Percentiles rank a stretch among this genome's conserved stretches.
Evolutionary conservation across 2,329 filamentous ascomycete genomes (phyloP).

Genomic region (Emergomyces pasteurianus): DNA sequence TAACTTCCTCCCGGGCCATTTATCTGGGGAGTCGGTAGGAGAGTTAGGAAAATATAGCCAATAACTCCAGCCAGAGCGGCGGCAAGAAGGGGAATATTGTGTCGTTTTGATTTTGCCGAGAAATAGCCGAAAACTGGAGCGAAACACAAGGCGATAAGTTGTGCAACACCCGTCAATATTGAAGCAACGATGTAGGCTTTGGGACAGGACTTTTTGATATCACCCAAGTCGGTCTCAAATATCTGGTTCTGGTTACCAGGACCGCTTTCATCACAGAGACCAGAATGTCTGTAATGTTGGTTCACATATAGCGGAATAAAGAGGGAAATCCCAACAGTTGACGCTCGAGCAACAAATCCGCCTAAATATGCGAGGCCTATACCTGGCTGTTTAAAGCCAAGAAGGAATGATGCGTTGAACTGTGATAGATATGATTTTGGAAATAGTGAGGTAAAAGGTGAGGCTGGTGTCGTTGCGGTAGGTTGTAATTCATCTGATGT

Average conservation of each 20-base stretch:
- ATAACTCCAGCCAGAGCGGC: slow-evolving; percentile 62
- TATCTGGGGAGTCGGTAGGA: slow-evolving; percentile 65
- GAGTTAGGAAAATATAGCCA: slow-evolving; percentile 66
- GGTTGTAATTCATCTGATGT: background rate
- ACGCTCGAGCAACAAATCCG: slow-evolving; percentile 87
- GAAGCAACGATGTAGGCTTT: slow-evolving; percentile 80
- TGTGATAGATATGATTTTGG: slow-evolving; percentile 37
- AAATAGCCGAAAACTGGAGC: slow-evolving; percentile 82
- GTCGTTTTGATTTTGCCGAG: slow-evolving; percentile 52
- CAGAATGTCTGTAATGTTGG: slow-evolving; percentile 71
- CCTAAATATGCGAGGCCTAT: slow-evolving; percentile 85
- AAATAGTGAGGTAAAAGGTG: background rate
- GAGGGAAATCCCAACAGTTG: slow-evolving; percentile 85
- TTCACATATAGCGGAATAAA: slow-evolving; percentile 93
- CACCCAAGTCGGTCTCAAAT: slow-evolving; percentile 28
- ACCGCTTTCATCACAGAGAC: slow-evolving; percentile 53
- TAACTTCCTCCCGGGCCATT: slow-evolving; percentile 56
- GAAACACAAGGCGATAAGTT: slow-evolving; percentile 71
- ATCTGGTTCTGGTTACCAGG: slow-evolving; percentile 15
- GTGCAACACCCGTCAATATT: slow-evolving; percentile 76
- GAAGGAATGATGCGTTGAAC: slow-evolving; percentile 49
- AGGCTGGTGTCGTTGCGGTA: background rate
- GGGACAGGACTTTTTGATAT: slow-evolving; percentile 75
- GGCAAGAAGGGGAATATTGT: slow-evolving; percentile 62
- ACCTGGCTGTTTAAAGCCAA: slow-evolving; percentile 63